phyloP scores from a whole-genome alignment of 2,329 filamentous ascomycete genomes.

The Venturiaceae sp. region DNA sequence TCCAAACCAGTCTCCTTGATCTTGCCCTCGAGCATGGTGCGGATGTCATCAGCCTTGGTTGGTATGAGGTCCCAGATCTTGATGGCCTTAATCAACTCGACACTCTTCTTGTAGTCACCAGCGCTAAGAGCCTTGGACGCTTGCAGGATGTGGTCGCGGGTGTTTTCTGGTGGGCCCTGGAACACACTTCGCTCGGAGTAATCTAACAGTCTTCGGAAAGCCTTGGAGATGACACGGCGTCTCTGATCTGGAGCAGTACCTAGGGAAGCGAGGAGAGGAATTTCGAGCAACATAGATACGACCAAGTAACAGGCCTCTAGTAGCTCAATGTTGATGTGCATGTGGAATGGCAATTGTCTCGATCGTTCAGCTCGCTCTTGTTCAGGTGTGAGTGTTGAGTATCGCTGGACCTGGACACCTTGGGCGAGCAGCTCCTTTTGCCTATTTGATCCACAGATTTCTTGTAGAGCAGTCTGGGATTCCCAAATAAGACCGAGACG shows the following conservation, averaged over 20 bases:
- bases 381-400: constrained; percentile 90
- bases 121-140: constrained; percentile 93
- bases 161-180: constrained; percentile 96
- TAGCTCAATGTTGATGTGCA: constrained; percentile 99
- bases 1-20: constrained; percentile 97
- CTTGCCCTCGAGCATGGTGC: constrained; percentile 93
- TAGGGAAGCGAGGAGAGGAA: constrained; percentile 90
- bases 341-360: constrained; percentile 97
- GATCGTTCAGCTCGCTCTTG: constrained; percentile 96
- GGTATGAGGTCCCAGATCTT: constrained; percentile 98
- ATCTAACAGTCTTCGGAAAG: constrained; percentile 96
- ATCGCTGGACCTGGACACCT: constrained; percentile 96
- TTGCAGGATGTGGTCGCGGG: constrained; percentile 98
- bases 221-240: constrained; percentile 98
- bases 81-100: constrained; percentile 88
- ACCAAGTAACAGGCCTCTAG: constrained; percentile 98
- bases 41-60: constrained; percentile 83
- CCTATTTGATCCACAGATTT: constrained; percentile 93
- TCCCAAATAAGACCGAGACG: constrained; percentile 94
- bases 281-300: constrained; percentile 98
- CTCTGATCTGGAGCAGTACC: constrained; percentile 94
- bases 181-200: constrained; percentile 99
- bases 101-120: constrained; percentile 97
- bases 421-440: constrained; percentile 98
- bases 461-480: constrained; percentile 92